These are phyloP conservation scores for Apiotrichum montevideense DNA, from an alignment of 1,284 basidiomycete species.

Conservation along the genomic window DNA sequence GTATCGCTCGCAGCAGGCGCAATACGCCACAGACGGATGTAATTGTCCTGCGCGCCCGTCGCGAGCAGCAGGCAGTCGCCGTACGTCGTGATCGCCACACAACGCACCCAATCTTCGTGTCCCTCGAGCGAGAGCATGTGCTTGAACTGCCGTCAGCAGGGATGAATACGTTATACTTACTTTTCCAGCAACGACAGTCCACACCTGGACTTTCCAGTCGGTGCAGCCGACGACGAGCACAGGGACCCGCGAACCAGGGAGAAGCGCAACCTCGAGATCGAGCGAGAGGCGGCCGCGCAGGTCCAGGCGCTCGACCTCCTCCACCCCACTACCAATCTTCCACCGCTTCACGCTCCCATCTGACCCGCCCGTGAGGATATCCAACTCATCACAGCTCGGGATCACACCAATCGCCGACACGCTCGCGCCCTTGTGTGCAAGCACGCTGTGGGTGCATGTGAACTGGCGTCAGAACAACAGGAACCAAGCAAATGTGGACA, in stretches of 20 bases:
- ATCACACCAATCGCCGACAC: constrained; percentile 60
- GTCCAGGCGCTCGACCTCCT: constrained; percentile 55
- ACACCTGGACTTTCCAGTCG: constrained; percentile 68
- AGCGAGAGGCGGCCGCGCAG: constrained; percentile 69
- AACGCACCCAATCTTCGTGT: constrained; percentile 89
- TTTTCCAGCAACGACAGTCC: constrained; percentile 58
- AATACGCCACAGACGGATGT: constrained; percentile 80
- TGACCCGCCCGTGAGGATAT: constrained; percentile 69
- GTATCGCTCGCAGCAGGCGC: constrained; percentile 46
- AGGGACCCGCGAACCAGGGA: constrained; percentile 61
- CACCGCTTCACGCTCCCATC: constrained; percentile 71
- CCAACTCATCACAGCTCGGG: constrained; percentile 22
- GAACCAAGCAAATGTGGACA: background rate
- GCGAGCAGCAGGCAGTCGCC: constrained; percentile 58
- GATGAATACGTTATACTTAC: constrained; percentile 35
- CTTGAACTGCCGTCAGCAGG: constrained; percentile 50
- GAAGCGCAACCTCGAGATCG: constrained; percentile 57
- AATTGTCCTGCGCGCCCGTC: constrained; percentile 86
- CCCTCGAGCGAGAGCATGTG: constrained; percentile 59
- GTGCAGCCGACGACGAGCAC: constrained; percentile 73
- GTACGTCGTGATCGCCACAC: constrained; percentile 60
- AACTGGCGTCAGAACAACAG: constrained; percentile 52
- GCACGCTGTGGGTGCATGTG: constrained; percentile 47
- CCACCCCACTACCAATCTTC: constrained; percentile 38
- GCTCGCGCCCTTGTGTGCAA: constrained; percentile 60